These are phyloP conservation scores for Pouteria glomerata DNA, from an alignment of 148 eudicot species.

Conservation along the genomic window DNA sequence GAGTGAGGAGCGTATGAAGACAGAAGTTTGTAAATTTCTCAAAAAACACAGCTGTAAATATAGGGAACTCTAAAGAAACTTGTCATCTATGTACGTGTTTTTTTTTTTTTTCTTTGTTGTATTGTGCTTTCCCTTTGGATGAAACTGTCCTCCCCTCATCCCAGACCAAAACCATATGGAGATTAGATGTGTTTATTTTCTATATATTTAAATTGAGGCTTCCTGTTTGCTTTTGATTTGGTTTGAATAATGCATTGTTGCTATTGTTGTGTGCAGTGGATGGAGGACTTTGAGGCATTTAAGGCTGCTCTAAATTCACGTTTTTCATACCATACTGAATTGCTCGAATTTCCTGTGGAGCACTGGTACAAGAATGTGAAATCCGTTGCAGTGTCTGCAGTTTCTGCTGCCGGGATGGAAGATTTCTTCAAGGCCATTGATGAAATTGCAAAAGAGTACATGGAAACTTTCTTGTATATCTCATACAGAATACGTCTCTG, in stretches of 20 bases:
- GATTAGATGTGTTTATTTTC: background rate
- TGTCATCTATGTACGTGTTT: no score
- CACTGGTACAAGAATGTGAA: conserved; percentile 64
- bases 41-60: background rate
- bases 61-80: no score
- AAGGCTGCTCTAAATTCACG: conserved; percentile 67
- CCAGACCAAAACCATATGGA: background rate
- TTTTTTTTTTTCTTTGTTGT: no score
- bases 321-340: conserved; percentile 56
- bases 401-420: no score
- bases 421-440: conserved; percentile 71
- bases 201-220: background rate
- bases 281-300: conserved; percentile 76
- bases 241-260: no score
- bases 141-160: background rate
- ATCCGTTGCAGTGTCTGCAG: no score
- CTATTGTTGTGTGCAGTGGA: conserved; percentile 74
- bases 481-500: background rate
- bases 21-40: background rate
- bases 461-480: conserved; percentile 44
- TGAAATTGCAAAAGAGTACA: conserved; percentile 48
- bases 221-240: background rate
- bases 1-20: no score
- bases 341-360: conserved; percentile 62
- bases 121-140: background rate